These are phyloP conservation scores for Trametes punicea DNA, from an alignment of 768 basidiomycete genomes.

Conservation along the genomic window DNA sequence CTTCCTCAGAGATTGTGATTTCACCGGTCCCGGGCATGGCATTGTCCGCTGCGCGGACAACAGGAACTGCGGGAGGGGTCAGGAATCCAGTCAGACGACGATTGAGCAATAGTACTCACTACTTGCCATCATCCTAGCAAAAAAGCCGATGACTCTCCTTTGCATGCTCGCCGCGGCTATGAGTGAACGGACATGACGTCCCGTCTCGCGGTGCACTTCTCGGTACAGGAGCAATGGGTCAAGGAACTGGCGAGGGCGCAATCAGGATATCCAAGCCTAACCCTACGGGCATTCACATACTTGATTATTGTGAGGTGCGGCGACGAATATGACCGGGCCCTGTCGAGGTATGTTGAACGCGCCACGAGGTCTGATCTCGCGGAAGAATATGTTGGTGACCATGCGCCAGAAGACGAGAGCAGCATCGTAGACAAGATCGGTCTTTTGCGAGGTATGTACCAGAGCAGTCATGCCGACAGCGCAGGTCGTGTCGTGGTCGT, in stretches of 20 bases:
- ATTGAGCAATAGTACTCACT: constrained; percentile 50
- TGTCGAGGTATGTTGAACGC: constrained; percentile 91
- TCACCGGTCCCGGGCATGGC: constrained; percentile 74
- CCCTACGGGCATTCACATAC: neutral
- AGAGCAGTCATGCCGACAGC: neutral
- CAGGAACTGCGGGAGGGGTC: constrained; percentile 64
- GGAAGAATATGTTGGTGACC: constrained; percentile 91
- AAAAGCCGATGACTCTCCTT: constrained; percentile 73
- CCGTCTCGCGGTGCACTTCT: constrained; percentile 79
- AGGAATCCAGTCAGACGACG: neutral
- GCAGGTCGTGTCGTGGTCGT: neutral
- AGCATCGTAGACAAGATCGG: constrained; percentile 56
- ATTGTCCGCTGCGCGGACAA: constrained; percentile 85
- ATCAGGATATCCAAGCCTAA: constrained; percentile 18
- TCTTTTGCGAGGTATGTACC: constrained; percentile 1
- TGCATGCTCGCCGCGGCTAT: constrained; percentile 89
- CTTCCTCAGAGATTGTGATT: constrained; percentile 65
- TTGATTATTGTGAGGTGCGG: constrained; percentile 29
- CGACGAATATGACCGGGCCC: constrained; percentile 69
- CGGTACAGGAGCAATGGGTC: constrained; percentile 82
- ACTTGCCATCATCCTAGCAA: constrained; percentile 76
- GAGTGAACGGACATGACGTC: constrained; percentile 79
- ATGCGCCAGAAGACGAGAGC: constrained; percentile 81
- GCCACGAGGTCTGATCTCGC: constrained; percentile 91
- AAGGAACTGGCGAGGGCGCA: constrained; percentile 60